Evolutionary conservation across 352 stramenopile species (phyloP), one percentile per base, ranked within the genome.

Genomic region (Globisporangium solare): DNA sequence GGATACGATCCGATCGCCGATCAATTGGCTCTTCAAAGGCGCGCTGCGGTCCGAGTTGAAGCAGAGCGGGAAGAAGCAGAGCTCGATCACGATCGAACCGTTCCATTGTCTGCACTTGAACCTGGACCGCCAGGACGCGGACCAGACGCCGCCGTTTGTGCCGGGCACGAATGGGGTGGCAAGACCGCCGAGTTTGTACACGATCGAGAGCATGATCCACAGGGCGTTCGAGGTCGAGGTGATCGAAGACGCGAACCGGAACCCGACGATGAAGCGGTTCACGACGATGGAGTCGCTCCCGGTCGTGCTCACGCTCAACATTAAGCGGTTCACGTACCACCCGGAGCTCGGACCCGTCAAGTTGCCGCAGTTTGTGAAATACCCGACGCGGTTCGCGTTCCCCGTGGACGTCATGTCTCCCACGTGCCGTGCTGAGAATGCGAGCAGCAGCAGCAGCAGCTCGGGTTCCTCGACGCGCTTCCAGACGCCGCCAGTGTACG

Each of bases 261-360:
- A 67, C 50, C 63, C 71, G 15, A 76, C 61, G 12, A 89, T 90
- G 75, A 89, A 88, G 60, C 81, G 86, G 37, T 74, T 79, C 50
- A 86, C 79, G 51, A 82, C 69, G 12, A 76, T 92, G 40, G 84
- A 94, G 50, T 74, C 81, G 3, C 66, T 94, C 6, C 84, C 84
- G 4, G 78, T 87, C 27, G 84, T 94, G 51, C 58, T 94, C 32
- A 92, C 78, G 18, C 61, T 92, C 48, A 91, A 87, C 54, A 76
- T 94, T 64, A 94, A 94, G 68, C 79, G 84, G 3, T 94, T 94
- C 56, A 90, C 84, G 27, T 94, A 92, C 62, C 79, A 94, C 56
- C 82, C 81, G 0, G 74, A 89, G 51, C 73, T 82, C 3, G 84
- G 84, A 0, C 84, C 84, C 0, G 78, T 94, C 14, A 94, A 94